Percentiles rank a stretch among this genome's conserved stretches.
phyloP scores from a whole-genome alignment of 2,329 filamentous ascomycete genomes.

The Aspergillus amoenus region DNA sequence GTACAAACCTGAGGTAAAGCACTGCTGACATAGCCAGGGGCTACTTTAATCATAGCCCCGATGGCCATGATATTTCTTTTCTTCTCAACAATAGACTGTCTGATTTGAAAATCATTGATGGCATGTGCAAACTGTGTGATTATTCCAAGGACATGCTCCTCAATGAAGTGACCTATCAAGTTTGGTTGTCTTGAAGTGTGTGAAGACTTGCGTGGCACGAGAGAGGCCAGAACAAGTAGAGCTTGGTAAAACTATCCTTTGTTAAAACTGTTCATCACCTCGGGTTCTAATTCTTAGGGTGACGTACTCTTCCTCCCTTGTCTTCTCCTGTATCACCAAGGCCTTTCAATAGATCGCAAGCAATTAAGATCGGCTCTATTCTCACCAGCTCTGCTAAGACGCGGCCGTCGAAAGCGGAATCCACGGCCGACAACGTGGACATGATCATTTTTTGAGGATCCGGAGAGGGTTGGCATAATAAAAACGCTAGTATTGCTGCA shows the following conservation, averaged over 20 bases:
- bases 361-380: conserved; percentile 71
- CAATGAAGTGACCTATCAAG: conserved; percentile 71
- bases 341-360: conserved; percentile 78
- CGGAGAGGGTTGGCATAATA: conserved; percentile 60
- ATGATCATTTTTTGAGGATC: conserved; percentile 69
- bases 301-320: conserved; percentile 56
- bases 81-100: conserved; percentile 65
- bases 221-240: conserved; percentile 49
- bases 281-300: background rate
- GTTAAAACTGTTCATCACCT: conserved; percentile 7
- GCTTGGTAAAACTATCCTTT: conserved; percentile 48
- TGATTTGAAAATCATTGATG: conserved; percentile 67
- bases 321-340: conserved; percentile 66
- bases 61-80: conserved; percentile 77
- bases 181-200: conserved; percentile 53
- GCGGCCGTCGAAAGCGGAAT: conserved; percentile 66
- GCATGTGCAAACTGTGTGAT: conserved; percentile 77
- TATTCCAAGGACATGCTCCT: conserved; percentile 80
- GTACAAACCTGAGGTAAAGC: conserved; percentile 76
- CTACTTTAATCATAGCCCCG: conserved; percentile 80
- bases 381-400: conserved; percentile 69
- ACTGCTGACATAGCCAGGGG: conserved; percentile 69
- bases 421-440: conserved; percentile 66
- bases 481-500: conserved; percentile 57
- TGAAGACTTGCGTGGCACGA: conserved; percentile 52